phyloP scores from a whole-genome alignment of 2,329 filamentous ascomycete genomes.

The Apiospora pterosperma region DNA sequence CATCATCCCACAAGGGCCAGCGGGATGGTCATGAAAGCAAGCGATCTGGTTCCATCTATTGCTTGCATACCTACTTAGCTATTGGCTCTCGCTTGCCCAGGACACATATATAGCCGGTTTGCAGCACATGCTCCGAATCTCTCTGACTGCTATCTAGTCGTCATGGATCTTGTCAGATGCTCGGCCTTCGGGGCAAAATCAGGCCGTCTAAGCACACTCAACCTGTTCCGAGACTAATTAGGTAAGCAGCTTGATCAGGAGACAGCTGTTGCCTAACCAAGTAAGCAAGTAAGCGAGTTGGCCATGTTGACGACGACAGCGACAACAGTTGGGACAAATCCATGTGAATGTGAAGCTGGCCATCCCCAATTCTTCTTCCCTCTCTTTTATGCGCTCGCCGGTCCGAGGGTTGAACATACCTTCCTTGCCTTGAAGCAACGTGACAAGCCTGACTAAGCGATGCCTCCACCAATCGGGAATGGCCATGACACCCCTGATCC shows the following conservation, averaged over 20 bases:
- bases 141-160: neutral
- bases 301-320: neutral
- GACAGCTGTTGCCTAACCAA: neutral
- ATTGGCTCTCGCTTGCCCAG: neutral
- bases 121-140: no score
- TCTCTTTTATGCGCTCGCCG: neutral
- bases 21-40: neutral
- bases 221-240: neutral
- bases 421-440: no score
- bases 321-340: neutral
- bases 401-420: neutral
- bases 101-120: neutral
- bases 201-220: neutral
- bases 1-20: neutral
- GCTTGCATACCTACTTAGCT: neutral
- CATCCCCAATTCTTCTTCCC: neutral
- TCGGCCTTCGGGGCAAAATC: neutral
- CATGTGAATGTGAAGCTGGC: neutral
- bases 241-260: neutral
- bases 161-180: neutral
- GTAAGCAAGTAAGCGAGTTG: neutral
- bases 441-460: neutral
- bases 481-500: neutral
- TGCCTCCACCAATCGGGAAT: neutral
- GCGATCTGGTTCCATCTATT: neutral